Evolutionary conservation across 495 filamentous ascomycete species (phyloP).

Genomic region (Aspergillus sclerotiicarbonarius): DNA sequence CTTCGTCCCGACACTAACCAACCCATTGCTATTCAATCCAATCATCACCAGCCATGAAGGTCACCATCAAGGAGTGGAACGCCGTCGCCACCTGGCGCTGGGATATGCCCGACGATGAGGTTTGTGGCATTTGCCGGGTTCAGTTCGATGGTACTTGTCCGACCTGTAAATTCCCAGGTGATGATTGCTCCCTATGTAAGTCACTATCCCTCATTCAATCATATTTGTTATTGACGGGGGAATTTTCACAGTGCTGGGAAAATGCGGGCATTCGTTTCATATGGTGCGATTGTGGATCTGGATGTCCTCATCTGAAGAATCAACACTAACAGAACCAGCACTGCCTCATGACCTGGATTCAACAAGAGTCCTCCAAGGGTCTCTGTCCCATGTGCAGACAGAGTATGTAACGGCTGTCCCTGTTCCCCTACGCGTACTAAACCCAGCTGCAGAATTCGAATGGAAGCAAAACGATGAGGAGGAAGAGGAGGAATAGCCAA

Average conservation of each 20-base stretch:
- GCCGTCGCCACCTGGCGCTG: constrained; percentile 94
- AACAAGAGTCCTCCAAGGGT: constrained; percentile 88
- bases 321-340: constrained; percentile 55
- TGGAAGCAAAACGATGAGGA: constrained; percentile 53
- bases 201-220: constrained; percentile 10
- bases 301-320: constrained; percentile 19
- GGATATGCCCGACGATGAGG: constrained; percentile 97
- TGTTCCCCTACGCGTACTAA: constrained; percentile 19
- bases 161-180: constrained; percentile 95
- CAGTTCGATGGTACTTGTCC: constrained; percentile 98
- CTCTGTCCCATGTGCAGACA: constrained; percentile 98
- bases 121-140: constrained; percentile 97
- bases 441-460: constrained; percentile 59
- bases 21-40: constrained; percentile 3
- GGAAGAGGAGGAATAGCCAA: background rate
- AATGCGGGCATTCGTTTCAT: constrained; percentile 96
- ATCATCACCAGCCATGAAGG: constrained; percentile 65
- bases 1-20: constrained; percentile 2
- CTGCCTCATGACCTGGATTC: constrained; percentile 93
- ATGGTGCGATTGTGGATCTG: constrained; percentile 60
- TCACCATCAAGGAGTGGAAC: constrained; percentile 88
- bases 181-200: constrained; percentile 89
- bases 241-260: constrained; percentile 70
- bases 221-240: background rate
- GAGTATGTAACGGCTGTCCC: constrained; percentile 54